phyloP scores from a whole-genome alignment of 2,329 filamentous ascomycete genomes.

The Aspergillus sp. region DNA sequence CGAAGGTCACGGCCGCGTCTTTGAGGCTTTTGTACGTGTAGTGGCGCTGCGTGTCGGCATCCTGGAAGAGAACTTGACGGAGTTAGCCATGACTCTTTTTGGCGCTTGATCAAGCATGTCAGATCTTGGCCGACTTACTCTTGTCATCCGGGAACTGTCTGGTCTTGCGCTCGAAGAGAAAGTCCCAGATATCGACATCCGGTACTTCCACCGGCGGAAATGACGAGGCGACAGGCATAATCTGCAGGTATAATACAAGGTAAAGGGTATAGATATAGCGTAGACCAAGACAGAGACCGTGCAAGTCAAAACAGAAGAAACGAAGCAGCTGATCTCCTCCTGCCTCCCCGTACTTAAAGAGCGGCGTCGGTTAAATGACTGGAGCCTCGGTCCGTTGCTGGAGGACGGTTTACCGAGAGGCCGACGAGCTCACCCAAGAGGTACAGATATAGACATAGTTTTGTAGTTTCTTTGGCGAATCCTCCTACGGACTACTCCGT shows the following conservation, averaged over 20 bases:
- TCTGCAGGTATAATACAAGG: background rate
- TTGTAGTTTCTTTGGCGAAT: too few species aligned
- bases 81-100: constrained; percentile 5
- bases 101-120: too few species aligned
- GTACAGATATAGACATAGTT: too few species aligned
- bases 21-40: constrained; percentile 66
- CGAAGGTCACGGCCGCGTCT: constrained; percentile 63
- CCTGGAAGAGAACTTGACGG: constrained; percentile 64
- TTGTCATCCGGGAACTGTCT: constrained; percentile 62
- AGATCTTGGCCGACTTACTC: constrained; percentile 39
- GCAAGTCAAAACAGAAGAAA: background rate
- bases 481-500: too few species aligned
- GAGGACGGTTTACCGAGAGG: too few species aligned
- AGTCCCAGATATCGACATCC: constrained; percentile 66
- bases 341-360: background rate
- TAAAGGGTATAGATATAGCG: background rate
- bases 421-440: too few species aligned
- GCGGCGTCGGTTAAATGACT: too few species aligned
- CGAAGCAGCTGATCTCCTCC: background rate
- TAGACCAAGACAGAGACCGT: background rate
- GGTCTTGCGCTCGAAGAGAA: constrained; percentile 64
- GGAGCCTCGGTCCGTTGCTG: too few species aligned
- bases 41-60: constrained; percentile 58
- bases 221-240: constrained; percentile 63
- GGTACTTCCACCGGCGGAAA: constrained; percentile 63